Conservation (phyloP, 768 basidiomycete genomes). For the Termitomyces sp. region DNA sequence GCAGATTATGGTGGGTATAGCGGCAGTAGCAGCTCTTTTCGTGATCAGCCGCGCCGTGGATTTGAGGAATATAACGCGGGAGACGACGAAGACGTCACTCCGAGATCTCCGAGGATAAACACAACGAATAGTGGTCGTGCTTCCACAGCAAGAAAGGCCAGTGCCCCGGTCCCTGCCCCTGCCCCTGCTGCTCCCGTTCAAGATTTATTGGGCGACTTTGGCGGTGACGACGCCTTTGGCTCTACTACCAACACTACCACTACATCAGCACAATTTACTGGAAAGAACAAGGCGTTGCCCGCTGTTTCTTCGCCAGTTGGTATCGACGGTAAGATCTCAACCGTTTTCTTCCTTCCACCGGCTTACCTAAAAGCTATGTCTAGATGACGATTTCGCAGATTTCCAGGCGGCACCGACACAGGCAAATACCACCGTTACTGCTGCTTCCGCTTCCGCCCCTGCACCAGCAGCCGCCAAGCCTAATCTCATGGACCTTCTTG, state of each 20-base stretch:
- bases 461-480: slow-evolving; percentile 21
- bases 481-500: slow-evolving; percentile 48
- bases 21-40: slow-evolving; percentile 41
- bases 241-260: slow-evolving; percentile 26
- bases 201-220: slow-evolving; percentile 75
- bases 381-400: slow-evolving; percentile 83
- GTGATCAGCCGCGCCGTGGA: slow-evolving; percentile 51
- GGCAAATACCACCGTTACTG: slow-evolving; percentile 17
- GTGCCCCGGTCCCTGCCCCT: slow-evolving; percentile 26
- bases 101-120: slow-evolving; percentile 27
- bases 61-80: slow-evolving; percentile 98
- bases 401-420: slow-evolving; percentile 71
- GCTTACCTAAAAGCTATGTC: neutral
- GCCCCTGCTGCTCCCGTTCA: slow-evolving; percentile 31
- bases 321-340: slow-evolving; percentile 33
- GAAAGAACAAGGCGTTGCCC: slow-evolving; percentile 52
- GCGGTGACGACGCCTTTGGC: slow-evolving; percentile 57
- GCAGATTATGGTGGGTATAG: slow-evolving; percentile 14
- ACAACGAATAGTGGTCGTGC: slow-evolving; percentile 13
- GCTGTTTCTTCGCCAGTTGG: slow-evolving; percentile 30
- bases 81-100: slow-evolving; percentile 62
- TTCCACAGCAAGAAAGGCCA: slow-evolving; percentile 30
- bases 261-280: slow-evolving; percentile 23
- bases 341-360: neutral
- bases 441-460: slow-evolving; percentile 30